Base-by-base conservation (phyloP, 2,329 filamentous ascomycete species). In the Phialophora verrucosa region DNA sequence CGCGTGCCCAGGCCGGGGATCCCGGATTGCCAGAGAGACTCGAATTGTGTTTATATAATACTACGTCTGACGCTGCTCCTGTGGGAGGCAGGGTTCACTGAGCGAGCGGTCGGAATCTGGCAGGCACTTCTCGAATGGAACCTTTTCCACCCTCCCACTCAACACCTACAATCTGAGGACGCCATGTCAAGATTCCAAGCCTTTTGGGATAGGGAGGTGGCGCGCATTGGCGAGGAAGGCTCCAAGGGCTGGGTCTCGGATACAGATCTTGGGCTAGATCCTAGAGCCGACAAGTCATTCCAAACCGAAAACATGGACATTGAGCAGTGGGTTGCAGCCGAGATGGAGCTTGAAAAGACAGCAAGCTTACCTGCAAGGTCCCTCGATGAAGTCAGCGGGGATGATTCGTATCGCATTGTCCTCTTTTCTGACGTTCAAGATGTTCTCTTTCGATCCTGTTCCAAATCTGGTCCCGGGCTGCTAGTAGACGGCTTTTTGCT, bases 151-250 rank as follows among this genome's bases (percentile, higher is more conserved):
- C 88, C 90, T 14, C 20, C 20, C 20, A 7, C 17, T 2, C 69
- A 50, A 25, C 54, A 63, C 8, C 55, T 64, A 62, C 20, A 64
- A 8, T 4, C 51, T 25, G 53, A 70, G 23, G 35, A 69, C 58
- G 57, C 69, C 68, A 14, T 78, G 31, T 53, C 71, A n/a, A 69
- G 73, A 0, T 91, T 97, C 68, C 81, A 85, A 56, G 84, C 88
- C 2, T 97, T 95, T 69, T 98, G 95, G 95, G 92, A 97, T 66
- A 91, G 88, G 64, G 94, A 97, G 74, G 83, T 87, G 0, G 82
- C 90, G 0, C 86, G 94, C 5, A 85, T 97, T 62, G 94, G 94
- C 10, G 94, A 98, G 72, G 74, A 78, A 0, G 83, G 81, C 1
- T 89, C 92, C 2, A 82, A 83, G 67, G 92, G 93, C 0, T 97